phyloP scores from a whole-genome alignment of 352 stramenopile species.

The Elongisporangium senticosum region DNA sequence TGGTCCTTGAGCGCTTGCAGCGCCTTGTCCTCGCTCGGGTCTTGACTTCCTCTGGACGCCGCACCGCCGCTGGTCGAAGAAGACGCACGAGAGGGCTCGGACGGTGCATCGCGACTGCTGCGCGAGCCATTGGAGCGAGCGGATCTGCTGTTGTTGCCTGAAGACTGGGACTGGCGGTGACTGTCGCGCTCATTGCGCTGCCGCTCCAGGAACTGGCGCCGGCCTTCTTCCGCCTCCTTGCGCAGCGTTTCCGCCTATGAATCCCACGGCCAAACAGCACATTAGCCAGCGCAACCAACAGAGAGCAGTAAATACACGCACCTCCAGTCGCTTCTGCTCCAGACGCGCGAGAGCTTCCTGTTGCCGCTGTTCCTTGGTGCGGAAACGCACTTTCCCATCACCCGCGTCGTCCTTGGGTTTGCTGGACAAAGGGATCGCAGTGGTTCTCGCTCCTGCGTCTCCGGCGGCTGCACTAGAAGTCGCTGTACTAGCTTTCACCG shows the following conservation, averaged over 20 bases:
- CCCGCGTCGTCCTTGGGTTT: constrained; percentile 19
- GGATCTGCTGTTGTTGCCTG: constrained; percentile 3
- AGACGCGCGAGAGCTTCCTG: constrained; percentile 66
- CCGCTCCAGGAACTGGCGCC: constrained; percentile 58
- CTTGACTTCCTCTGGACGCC: constrained; percentile 4
- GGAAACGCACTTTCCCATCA: constrained; percentile 52
- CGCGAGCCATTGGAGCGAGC: constrained; percentile 12
- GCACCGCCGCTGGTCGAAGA: constrained; percentile 10
- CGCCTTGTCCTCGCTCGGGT: constrained; percentile 63
- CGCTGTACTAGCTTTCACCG: background rate
- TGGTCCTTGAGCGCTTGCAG: constrained; percentile 83
- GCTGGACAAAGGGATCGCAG: constrained; percentile 4
- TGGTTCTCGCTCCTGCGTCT: constrained; percentile 2
- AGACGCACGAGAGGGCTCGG: background rate
- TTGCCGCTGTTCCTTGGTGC: constrained; percentile 76
- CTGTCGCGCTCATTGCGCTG: constrained; percentile 36
- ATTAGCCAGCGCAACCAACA: background rate
- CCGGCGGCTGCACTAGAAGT: background rate
- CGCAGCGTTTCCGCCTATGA: constrained; percentile 47
- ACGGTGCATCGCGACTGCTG: constrained; percentile 8
- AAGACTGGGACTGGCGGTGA: constrained; percentile 7
- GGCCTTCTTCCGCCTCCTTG: constrained; percentile 43
- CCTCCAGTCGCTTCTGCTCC: constrained; percentile 64
- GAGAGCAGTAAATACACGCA: constrained; percentile 3
- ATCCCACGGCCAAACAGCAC: background rate